Conservation (phyloP, 2,329 filamentous ascomycete species). For the Xylariaceae sp. region DNA sequence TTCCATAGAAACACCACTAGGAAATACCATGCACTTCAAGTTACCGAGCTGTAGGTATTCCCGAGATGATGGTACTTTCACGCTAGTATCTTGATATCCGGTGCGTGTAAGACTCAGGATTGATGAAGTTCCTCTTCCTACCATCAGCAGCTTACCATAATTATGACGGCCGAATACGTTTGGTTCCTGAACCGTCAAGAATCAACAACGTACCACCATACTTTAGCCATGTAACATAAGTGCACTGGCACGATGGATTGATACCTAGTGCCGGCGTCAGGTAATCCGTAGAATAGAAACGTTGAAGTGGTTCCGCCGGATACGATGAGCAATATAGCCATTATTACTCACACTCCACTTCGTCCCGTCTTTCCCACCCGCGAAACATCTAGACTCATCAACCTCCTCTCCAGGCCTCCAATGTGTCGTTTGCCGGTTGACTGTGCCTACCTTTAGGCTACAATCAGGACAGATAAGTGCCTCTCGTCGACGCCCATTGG, state of each 20-base stretch:
- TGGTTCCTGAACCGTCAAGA: neutral
- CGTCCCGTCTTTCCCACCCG: neutral
- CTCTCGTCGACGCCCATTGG: constrained; percentile 24
- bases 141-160: too few species aligned
- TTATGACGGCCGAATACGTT: too few species aligned
- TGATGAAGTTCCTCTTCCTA: too few species aligned
- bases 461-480: constrained; percentile 12
- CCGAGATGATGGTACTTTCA: too few species aligned
- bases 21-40: too few species aligned
- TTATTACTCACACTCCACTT: constrained; percentile 17
- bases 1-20: too few species aligned
- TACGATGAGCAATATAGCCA: constrained; percentile 18
- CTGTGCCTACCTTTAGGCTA: constrained; percentile 6
- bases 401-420: constrained; percentile 9
- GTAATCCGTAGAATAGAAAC: neutral
- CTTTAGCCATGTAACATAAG: constrained; percentile 1
- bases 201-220: neutral
- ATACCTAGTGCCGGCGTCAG: neutral
- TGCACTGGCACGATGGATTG: neutral
- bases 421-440: constrained; percentile 5
- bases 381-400: neutral
- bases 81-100: too few species aligned
- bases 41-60: too few species aligned
- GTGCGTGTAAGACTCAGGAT: too few species aligned
- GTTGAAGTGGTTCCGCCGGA: constrained; percentile 8